Evolutionary conservation across 352 stramenopile genomes (phyloP), one percentile per base, ranked within the genome.

Genomic region (Phytophthora sp.): DNA sequence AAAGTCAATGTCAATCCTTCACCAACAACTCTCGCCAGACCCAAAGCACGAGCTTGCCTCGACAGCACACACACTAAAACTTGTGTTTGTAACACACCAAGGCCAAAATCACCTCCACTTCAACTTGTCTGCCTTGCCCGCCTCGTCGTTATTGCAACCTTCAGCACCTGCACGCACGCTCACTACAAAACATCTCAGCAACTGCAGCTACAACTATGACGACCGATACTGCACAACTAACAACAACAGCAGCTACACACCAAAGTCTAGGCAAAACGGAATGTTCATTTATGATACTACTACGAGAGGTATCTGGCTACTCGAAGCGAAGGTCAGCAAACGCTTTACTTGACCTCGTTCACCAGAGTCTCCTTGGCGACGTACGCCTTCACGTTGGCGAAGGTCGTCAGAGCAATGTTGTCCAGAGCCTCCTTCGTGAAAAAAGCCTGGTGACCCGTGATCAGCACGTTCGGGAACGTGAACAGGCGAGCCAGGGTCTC

Each of bases 361-460:
- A 62, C 74, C 44, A 85, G 55, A 35, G 71, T 63, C 20, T 77
- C 46, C 23, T 69, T 69, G 12, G 64, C 66, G 0, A 62, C 53
- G 41, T 82, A 87, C 52, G 77, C 82, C 41, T 83, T 69, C 51
- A 91, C 72, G 63, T 92, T 92, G 45, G 74, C 64, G 60, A 91
- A 79, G 4, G 83, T 92, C n/a, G 77, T 87, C 38, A 77, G 72
- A 2, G 66, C 81, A 35, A 92, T 92, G 59, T 79, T 91, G 49
- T 79, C 61, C 21, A 92, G 65, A 3, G 84, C 84, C 48, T 92
- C 84, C 51, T 89, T 78, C 6, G 84, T 92, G 68, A 92, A 91
- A 76, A 87, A 92, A 39, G 81, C 84, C 64, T 92, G 84, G 65
- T 92, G 84, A 24, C 84, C 82, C 28, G 84, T 92, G 62, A 92